These are phyloP conservation scores for Glebionis coronaria DNA, from an alignment of 129 eudicot genomes.

Conservation along the genomic window DNA sequence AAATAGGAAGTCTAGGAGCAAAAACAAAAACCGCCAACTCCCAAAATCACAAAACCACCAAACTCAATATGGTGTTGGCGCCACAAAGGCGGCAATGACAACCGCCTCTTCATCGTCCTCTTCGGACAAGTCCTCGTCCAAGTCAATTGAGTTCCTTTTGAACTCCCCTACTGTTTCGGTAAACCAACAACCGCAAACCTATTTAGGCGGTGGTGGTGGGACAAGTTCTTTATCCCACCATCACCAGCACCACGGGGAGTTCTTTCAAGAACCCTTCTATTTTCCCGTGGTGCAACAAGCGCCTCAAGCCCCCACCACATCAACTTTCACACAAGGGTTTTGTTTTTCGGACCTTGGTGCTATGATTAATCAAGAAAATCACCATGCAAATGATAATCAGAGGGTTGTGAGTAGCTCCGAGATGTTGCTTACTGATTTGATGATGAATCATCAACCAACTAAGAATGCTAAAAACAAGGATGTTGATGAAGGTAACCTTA, in stretches of 20 bases:
- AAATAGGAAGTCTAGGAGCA: conserved; percentile 91
- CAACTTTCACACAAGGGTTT: conserved; percentile 45
- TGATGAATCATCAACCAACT: conserved; percentile 40
- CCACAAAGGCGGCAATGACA: conserved; percentile 27
- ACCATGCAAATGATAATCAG: conserved; percentile 18
- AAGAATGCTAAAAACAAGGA: conserved; percentile 27
- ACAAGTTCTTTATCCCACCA: conserved; percentile 14
- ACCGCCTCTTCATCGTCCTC: conserved; percentile 62
- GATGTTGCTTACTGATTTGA: conserved; percentile 52
- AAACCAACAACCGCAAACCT: conserved; percentile 40
- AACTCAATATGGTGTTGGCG: conserved; percentile 11
- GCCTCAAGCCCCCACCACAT: conserved; percentile 8
- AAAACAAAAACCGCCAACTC: conserved; percentile 71
- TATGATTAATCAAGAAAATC: conserved; percentile 23
- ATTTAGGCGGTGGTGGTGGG: conserved; percentile 17
- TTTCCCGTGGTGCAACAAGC: conserved; percentile 31
- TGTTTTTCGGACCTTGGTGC: conserved; percentile 37
- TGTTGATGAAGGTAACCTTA: conserved; percentile 40
- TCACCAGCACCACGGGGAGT: conserved; percentile 25
- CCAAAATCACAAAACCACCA: conserved; percentile 40
- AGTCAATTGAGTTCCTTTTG: conserved; percentile 34
- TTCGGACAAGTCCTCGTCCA: conserved; percentile 65
- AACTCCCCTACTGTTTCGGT: conserved; percentile 83
- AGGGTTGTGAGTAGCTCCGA: conserved; percentile 39
- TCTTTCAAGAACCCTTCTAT: conserved; percentile 54